phyloP scores from a whole-genome alignment of 2,329 filamentous ascomycete species.

The Neofusicoccum sp. region DNA sequence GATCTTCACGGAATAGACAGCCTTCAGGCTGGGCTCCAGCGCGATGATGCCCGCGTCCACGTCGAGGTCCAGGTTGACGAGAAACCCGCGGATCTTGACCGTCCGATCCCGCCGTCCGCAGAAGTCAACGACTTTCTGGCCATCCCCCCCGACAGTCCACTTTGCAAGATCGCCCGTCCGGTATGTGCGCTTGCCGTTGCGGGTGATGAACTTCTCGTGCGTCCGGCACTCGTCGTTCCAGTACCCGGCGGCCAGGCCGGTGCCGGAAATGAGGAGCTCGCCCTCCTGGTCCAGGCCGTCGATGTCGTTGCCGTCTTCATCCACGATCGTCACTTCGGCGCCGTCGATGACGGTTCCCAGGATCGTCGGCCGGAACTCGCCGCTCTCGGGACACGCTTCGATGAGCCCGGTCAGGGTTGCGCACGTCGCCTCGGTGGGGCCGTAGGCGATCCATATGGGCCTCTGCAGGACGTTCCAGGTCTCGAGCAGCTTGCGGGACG shows the following conservation, averaged over 20 bases:
- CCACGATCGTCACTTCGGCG: background rate
- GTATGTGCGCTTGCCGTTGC: slow-evolving; percentile 7
- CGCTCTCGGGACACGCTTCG: background rate
- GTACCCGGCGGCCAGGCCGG: background rate
- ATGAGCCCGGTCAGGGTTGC: background rate
- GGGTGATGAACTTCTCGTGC: slow-evolving; percentile 7
- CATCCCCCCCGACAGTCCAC: background rate
- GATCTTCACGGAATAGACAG: background rate
- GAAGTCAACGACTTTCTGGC: background rate
- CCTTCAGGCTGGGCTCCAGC: background rate
- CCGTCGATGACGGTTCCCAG: background rate
- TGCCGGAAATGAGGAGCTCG: background rate
- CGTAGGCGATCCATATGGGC: background rate
- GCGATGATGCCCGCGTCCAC: background rate
- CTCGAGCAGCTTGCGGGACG: background rate
- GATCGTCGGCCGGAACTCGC: background rate
- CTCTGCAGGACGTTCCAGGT: background rate
- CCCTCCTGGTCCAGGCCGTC: background rate
- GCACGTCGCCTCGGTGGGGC: background rate
- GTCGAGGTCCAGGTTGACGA: slow-evolving; percentile 11
- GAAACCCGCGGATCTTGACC: slow-evolving; percentile 13
- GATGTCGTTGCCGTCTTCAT: background rate
- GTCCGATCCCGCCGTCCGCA: slow-evolving; percentile 9
- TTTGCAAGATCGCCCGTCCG: slow-evolving; percentile 9
- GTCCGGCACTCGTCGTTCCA: slow-evolving; percentile 1